Evolutionary conservation across 2,329 filamentous ascomycete genomes (phyloP).

Genomic region (Tolypocladium nubicola): DNA sequence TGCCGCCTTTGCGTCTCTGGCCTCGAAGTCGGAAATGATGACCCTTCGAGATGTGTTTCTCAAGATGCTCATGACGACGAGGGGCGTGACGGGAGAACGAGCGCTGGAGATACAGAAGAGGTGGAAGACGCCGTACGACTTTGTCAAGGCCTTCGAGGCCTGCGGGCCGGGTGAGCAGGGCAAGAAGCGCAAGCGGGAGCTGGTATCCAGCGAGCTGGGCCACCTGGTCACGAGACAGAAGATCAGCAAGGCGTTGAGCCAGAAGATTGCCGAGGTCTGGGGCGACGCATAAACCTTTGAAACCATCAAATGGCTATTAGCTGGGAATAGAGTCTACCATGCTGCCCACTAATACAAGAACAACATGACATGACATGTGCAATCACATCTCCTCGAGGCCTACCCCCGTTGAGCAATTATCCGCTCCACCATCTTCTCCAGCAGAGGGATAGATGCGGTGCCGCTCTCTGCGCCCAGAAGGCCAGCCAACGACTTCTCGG

Average conservation of each 20-base stretch:
- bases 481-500: slow-evolving; percentile 78
- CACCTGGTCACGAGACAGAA: slow-evolving; percentile 57
- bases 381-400: slow-evolving; percentile 6
- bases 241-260: slow-evolving; percentile 53
- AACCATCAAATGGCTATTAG: not conserved
- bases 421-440: slow-evolving; percentile 64
- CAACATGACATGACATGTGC: not conserved
- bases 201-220: slow-evolving; percentile 48
- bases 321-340: slow-evolving; percentile 4
- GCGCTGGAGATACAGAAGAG: slow-evolving; percentile 67
- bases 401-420: slow-evolving; percentile 56
- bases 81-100: slow-evolving; percentile 65
- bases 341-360: slow-evolving; percentile 8
- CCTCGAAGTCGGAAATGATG: slow-evolving; percentile 64
- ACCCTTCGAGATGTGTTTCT: slow-evolving; percentile 66
- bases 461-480: slow-evolving; percentile 47
- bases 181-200: slow-evolving; percentile 44
- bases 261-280: slow-evolving; percentile 66
- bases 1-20: slow-evolving; percentile 58
- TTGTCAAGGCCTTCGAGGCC: slow-evolving; percentile 58
- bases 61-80: slow-evolving; percentile 79
- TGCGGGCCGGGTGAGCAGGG: slow-evolving; percentile 38
- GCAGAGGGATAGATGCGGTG: slow-evolving; percentile 39
- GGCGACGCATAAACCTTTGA: slow-evolving; percentile 31
- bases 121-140: slow-evolving; percentile 65